These are phyloP conservation scores for Corynespora cassiicola DNA, from an alignment of 2,329 filamentous ascomycete genomes.

Conservation along the genomic window DNA sequence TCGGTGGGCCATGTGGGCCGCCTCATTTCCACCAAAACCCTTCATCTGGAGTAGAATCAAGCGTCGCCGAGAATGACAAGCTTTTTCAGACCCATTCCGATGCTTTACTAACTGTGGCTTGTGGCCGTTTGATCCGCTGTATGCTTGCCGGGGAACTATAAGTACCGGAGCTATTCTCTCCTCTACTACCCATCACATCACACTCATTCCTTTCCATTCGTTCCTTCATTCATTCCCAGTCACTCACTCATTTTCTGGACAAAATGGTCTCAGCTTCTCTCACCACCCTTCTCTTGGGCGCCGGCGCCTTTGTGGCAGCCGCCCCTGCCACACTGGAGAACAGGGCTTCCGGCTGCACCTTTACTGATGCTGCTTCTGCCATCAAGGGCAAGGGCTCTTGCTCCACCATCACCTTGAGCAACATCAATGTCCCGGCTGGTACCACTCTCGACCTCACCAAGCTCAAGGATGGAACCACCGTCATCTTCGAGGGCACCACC, in stretches of 20 bases:
- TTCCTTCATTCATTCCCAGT: slow-evolving; percentile 14
- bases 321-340: slow-evolving; percentile 28
- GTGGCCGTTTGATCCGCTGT: background rate
- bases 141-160: slow-evolving; percentile 22
- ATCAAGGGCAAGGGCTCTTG: slow-evolving; percentile 59
- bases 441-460: slow-evolving; percentile 64
- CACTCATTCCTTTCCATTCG: slow-evolving; percentile 15
- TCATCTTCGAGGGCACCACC: slow-evolving; percentile 71
- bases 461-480: slow-evolving; percentile 58
- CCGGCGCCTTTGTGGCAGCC: slow-evolving; percentile 37
- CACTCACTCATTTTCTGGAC: slow-evolving; percentile 1
- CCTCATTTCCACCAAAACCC: slow-evolving; percentile 22
- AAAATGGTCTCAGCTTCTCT: slow-evolving; percentile 17
- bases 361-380: slow-evolving; percentile 58
- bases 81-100: slow-evolving; percentile 21
- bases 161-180: slow-evolving; percentile 14
- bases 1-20: slow-evolving; percentile 7
- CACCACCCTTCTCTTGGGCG: slow-evolving; percentile 19
- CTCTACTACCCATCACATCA: slow-evolving; percentile 3
- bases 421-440: slow-evolving; percentile 64
- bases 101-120: background rate
- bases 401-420: slow-evolving; percentile 60
- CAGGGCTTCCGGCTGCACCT: slow-evolving; percentile 58
- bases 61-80: slow-evolving; percentile 36
- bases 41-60: slow-evolving; percentile 31